Evolutionary conservation across 2,329 filamentous ascomycete genomes (phyloP).

Genomic region (Decorospora gaudefroyi): DNA sequence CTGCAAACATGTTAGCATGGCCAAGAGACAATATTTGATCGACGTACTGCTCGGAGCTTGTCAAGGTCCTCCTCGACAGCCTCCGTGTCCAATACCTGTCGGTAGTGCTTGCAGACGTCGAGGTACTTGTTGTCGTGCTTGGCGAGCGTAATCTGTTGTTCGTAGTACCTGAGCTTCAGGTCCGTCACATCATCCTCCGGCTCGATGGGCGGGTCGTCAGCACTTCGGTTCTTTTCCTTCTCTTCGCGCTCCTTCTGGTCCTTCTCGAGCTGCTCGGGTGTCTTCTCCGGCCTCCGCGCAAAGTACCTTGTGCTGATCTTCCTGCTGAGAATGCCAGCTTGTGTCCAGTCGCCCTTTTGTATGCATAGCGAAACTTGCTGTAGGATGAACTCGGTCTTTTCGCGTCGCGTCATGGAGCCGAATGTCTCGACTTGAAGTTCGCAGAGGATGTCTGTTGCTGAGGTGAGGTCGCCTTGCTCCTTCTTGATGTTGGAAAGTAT

Average conservation of each 20-base stretch:
- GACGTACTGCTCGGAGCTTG: conserved; percentile 79
- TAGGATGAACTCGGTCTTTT: conserved; percentile 98
- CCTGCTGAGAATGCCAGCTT: conserved; percentile 87
- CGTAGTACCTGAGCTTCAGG: conserved; percentile 92
- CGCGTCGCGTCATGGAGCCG: conserved; percentile 93
- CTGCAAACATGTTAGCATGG: conserved; percentile 51
- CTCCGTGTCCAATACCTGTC: conserved; percentile 94
- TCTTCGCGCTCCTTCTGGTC: conserved; percentile 83
- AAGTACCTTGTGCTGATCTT: conserved; percentile 98
- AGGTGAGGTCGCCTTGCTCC: conserved; percentile 85
- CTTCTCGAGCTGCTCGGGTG: conserved; percentile 84
- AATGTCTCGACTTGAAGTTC: conserved; percentile 99
- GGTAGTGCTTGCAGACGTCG: conserved; percentile 96
- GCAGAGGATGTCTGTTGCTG: conserved; percentile 89
- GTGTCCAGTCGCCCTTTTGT: conserved; percentile 93
- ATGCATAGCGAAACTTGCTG: conserved; percentile 95
- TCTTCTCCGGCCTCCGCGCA: conserved; percentile 87
- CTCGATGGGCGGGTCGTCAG: conserved; percentile 75
- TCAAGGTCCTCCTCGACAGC: conserved; percentile 87
- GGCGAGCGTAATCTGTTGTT: conserved; percentile 92
- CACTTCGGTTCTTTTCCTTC: conserved; percentile 78
- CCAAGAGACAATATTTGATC: conserved; percentile 14
- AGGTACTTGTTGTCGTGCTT: conserved; percentile 98
- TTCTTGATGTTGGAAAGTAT: conserved; percentile 98
- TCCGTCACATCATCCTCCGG: conserved; percentile 91